phyloP scores from a whole-genome alignment of 1,139 yeast species.

The Geotrichum cucujoidarum region DNA sequence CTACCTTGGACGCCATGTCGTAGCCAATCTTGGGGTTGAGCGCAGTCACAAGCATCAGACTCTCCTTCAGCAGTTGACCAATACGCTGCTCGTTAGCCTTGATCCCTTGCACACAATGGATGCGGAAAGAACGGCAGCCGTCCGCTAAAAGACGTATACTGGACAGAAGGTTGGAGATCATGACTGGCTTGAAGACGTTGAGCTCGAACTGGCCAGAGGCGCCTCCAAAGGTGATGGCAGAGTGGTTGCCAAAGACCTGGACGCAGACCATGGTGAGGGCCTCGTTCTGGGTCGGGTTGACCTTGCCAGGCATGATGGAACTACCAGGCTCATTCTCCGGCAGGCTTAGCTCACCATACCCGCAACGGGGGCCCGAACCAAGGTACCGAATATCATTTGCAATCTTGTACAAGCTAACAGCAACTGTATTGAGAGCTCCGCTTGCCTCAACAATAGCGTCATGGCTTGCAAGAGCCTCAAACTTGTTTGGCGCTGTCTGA shows the following conservation, averaged over 20 bases:
- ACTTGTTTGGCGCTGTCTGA: constrained; percentile 95
- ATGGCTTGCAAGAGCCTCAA: constrained; percentile 98
- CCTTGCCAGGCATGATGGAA: constrained; percentile 99
- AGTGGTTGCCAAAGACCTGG: constrained; percentile 95
- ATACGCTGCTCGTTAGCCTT: constrained; percentile 84
- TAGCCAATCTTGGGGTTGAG: constrained; percentile 98
- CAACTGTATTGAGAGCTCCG: constrained; percentile 94
- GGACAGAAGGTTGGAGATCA: constrained; percentile 83
- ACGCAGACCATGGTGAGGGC: constrained; percentile 97
- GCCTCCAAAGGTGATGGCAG: constrained; percentile 93
- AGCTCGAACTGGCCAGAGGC: constrained; percentile 98
- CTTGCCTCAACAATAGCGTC: constrained; percentile 97
- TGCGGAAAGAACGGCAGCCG: constrained; percentile 82
- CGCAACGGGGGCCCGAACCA: constrained; percentile 99
- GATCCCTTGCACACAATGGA: constrained; percentile 93
- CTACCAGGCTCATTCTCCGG: constrained; percentile 99
- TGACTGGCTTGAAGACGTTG: constrained; percentile 94
- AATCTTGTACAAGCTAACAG: constrained; percentile 87
- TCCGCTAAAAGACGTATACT: constrained; percentile 87
- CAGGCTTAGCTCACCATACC: constrained; percentile 89
- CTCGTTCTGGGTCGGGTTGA: constrained; percentile 98
- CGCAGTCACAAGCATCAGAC: constrained; percentile 96
- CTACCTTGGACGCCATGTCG: constrained; percentile 94
- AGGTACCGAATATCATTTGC: constrained; percentile 97
- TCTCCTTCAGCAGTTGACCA: constrained; percentile 80